Evolutionary conservation across 148 eudicot genomes (phyloP), one percentile per base, ranked within the genome.

Genomic region (Persicaria maculosa): DNA sequence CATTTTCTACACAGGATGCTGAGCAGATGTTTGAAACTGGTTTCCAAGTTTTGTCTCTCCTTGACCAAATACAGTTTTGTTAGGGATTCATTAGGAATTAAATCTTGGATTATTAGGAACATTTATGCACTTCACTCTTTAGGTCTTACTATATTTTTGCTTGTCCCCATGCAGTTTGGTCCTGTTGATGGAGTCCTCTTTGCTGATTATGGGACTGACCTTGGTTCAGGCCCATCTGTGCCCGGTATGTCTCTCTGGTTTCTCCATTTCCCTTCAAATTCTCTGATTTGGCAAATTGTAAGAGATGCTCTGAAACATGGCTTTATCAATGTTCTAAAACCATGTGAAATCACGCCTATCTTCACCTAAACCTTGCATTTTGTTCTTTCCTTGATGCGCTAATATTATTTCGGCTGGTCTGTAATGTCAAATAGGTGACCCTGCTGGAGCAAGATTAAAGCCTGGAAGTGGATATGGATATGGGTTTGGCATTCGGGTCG

Each of bases 381-480:
- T 59, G 43, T 59, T 20, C 43, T 57, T 7, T 20, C 19, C 8
- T 2, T 9, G 17, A 25, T 19, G 1, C 12, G 9, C 9, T 11
- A 9, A 7, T 9, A 48, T 48, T 48, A 6, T 48, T 48, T 2
- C 8, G 12, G 52, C 9, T 48, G 52, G 12, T 48, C 8, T 59
- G 65, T 22, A 59, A 22, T 59, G 44, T 40, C 7, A 72, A 53
- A 74, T 74, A 95, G 98, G 98, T 57, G 97, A 95, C 76, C 98
- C 98, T 47, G 98, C 98, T 57, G 97, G 97, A 72, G 92, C 98
- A 71, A 90, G 98, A 77, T 78, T 79, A 77, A 92, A 92, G 78
- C 92, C 93, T n/a, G 98, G 98, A 75, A 88, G 92, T 73, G 99
- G 99, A 57, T 90, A 95, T 22, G 99, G 99, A 9, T 92, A 90